Conservation (phyloP, 2,329 filamentous ascomycete genomes). For the Sclerotinia borealis region DNA sequence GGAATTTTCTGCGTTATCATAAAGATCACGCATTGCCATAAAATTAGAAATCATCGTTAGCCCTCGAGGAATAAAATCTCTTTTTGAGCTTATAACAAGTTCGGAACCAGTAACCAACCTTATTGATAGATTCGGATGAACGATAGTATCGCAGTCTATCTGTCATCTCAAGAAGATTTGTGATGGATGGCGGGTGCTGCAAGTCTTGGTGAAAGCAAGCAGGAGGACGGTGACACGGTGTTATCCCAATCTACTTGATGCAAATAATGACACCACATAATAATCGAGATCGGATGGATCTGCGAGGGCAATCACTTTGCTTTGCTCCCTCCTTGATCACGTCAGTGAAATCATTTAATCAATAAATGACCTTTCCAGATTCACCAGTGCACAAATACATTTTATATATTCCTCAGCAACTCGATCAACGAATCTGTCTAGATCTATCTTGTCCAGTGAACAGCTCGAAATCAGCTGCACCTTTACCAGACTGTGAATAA, state of each 20-base stretch:
- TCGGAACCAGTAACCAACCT: background rate
- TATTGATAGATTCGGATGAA: slow-evolving; percentile 11
- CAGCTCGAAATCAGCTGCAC: slow-evolving; percentile 18
- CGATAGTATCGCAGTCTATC: slow-evolving; percentile 6
- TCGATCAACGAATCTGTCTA: slow-evolving; percentile 19
- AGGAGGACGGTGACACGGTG: slow-evolving; percentile 45
- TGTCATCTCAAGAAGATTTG: slow-evolving; percentile 39
- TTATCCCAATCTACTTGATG: slow-evolving; percentile 47
- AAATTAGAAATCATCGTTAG: background rate
- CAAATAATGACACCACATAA: slow-evolving; percentile 45
- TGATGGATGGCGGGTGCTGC: slow-evolving; percentile 44
- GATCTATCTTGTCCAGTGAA: slow-evolving; percentile 14
- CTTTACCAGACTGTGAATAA: slow-evolving; percentile 15
- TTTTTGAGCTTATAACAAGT: slow-evolving; percentile 9
- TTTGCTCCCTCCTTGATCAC: slow-evolving; percentile 5
- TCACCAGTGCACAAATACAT: slow-evolving; percentile 2
- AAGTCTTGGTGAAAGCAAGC: slow-evolving; percentile 46
- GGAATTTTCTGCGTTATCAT: background rate
- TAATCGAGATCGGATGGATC: slow-evolving; percentile 38
- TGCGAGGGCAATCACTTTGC: slow-evolving; percentile 22
- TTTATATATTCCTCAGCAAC: slow-evolving; percentile 11
- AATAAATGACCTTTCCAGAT: background rate
- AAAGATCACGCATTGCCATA: slow-evolving; percentile 6
- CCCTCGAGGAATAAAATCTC: background rate
- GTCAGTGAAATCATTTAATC: background rate